These are phyloP conservation scores for Uronychia binucleata DNA, from an alignment of 73 alveolate species.

Conservation along the genomic window DNA sequence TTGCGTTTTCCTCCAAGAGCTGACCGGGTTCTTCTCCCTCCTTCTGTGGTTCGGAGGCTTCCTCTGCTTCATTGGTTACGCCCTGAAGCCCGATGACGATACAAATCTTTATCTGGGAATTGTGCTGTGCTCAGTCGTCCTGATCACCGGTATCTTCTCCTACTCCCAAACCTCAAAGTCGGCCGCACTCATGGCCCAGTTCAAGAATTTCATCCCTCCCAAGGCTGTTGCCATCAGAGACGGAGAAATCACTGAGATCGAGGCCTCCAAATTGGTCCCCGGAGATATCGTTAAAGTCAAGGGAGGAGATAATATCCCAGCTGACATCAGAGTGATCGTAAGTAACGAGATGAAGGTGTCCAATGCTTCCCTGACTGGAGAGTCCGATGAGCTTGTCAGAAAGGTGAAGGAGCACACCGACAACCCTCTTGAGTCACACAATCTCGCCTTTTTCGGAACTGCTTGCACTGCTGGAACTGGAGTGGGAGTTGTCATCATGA, in stretches of 20 bases:
- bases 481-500: conserved; percentile 89
- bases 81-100: conserved; percentile 58
- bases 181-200: conserved; percentile 87
- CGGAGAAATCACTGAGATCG: conserved; percentile 71
- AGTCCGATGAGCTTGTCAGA: conserved; percentile 87
- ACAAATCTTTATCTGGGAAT: conserved; percentile 82
- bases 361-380: conserved; percentile 97
- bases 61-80: conserved; percentile 78
- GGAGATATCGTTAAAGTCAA: conserved; percentile 95
- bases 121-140: conserved; percentile 70
- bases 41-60: conserved; percentile 84
- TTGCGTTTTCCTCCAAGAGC: conserved; percentile 64
- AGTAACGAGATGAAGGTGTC: conserved; percentile 93
- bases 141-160: conserved; percentile 79
- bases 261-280: conserved; percentile 87
- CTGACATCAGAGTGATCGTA: conserved; percentile 91
- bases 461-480: conserved; percentile 94
- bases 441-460: conserved; percentile 96
- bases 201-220: conserved; percentile 85
- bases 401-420: conserved; percentile 84
- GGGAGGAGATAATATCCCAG: conserved; percentile 97
- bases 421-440: conserved; percentile 93
- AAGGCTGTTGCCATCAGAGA: conserved; percentile 77
- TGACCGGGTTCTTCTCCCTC: conserved; percentile 81
- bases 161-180: conserved; percentile 74